Percentiles rank a stretch among this genome's conserved stretches.
Evolutionary conservation across 2,329 filamentous ascomycete species (phyloP).

Genomic region (Phyllosticta capitalensis): DNA sequence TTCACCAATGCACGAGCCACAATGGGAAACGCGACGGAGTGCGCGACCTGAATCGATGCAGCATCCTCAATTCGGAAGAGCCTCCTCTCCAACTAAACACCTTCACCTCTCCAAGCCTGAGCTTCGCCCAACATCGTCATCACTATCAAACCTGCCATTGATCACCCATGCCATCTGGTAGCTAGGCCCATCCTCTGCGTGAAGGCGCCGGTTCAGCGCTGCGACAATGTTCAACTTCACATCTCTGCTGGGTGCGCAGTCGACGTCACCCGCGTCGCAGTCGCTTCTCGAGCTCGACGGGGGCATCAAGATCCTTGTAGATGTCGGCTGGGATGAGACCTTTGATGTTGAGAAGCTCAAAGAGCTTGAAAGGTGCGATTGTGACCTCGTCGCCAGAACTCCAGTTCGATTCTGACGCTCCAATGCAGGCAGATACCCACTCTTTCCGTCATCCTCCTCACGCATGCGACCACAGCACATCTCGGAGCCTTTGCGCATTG

Average conservation of each 20-base stretch:
- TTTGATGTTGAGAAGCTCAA: conserved; percentile 76
- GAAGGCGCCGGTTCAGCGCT: conserved; percentile 5
- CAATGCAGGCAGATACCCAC: conserved; percentile 69
- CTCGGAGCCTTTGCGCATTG: conserved; percentile 91
- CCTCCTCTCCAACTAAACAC: background rate
- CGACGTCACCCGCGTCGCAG: conserved; percentile 76
- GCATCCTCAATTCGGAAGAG: background rate
- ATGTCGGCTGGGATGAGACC: conserved; percentile 90
- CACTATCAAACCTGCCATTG: background rate
- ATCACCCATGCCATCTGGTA: background rate
- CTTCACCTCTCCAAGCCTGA: background rate
- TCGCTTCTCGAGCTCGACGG: conserved; percentile 96
- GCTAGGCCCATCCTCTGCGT: background rate
- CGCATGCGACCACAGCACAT: conserved; percentile 85
- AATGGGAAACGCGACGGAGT: background rate
- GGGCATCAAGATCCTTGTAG: conserved; percentile 87
- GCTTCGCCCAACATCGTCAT: background rate
- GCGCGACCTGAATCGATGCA: background rate
- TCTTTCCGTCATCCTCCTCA: conserved; percentile 85
- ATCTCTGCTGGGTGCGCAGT: conserved; percentile 82
- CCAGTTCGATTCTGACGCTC: conserved; percentile 1
- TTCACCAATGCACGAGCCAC: background rate
- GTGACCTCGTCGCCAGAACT: background rate
- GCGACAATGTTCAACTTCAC: conserved; percentile 86
- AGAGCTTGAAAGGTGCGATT: conserved; percentile 72